Conservation (phyloP, 495 filamentous ascomycete species). For the Darksidea phi region DNA sequence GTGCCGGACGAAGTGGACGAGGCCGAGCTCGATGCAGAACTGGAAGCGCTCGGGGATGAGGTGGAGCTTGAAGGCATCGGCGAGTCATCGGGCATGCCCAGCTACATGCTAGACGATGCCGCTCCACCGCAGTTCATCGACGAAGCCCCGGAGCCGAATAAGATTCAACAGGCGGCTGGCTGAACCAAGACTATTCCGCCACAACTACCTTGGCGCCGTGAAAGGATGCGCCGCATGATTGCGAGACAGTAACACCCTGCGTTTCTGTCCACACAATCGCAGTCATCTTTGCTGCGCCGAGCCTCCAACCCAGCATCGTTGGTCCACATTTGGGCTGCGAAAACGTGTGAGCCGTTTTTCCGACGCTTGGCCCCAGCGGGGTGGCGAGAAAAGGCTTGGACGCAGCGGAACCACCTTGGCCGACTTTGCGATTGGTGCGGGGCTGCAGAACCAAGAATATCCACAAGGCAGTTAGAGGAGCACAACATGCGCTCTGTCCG, state of each 20-base stretch:
- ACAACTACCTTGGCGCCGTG: background rate
- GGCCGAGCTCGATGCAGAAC: conserved; percentile 91
- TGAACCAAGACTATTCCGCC: conserved; percentile 29
- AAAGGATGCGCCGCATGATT: background rate
- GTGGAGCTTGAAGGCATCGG: conserved; percentile 67
- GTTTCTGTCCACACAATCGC: background rate
- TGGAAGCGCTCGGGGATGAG: conserved; percentile 90
- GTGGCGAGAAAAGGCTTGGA: conserved; percentile 2
- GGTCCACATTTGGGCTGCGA: background rate
- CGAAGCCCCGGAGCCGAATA: conserved; percentile 56
- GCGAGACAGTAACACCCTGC: background rate
- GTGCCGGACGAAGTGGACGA: conserved; percentile 98
- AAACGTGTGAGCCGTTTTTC: conserved; percentile 1
- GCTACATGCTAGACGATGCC: conserved; percentile 83
- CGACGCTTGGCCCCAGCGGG: conserved; percentile 3
- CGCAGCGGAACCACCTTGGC: conserved; percentile 9
- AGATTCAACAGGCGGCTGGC: conserved; percentile 79
- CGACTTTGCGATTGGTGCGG: conserved; percentile 1
- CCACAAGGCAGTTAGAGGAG: background rate
- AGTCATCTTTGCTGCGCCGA: background rate
- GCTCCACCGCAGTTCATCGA: conserved; percentile 82
- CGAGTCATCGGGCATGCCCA: conserved; percentile 66
- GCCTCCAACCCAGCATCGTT: background rate
- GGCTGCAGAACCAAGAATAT: conserved; percentile 3
- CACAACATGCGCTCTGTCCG: too few relatives aligned